Evolutionary conservation across 108 stramenopile species (phyloP).

Genomic region (Stephanodiscus triporus): DNA sequence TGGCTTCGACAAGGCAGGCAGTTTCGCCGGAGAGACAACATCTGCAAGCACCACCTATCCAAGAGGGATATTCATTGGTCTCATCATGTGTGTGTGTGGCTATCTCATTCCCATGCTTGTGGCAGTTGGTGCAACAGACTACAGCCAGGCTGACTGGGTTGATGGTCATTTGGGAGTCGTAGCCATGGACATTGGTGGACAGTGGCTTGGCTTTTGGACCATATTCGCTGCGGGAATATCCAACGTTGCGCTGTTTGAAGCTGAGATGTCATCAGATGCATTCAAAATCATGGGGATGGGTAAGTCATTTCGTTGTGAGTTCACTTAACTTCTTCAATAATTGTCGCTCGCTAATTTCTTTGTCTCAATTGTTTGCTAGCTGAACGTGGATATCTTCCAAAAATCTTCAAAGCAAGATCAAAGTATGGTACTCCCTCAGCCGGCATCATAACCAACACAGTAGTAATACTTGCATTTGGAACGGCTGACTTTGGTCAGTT

Average conservation of each 20-base stretch:
- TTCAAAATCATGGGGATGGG: conserved; percentile 95
- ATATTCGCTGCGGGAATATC: conserved; percentile 89
- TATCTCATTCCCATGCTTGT: conserved; percentile 86
- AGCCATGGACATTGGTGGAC: conserved; percentile 78
- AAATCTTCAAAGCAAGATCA: conserved; percentile 72
- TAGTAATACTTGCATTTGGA: conserved; percentile 75
- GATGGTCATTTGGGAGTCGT: conserved; percentile 89
- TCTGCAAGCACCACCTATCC: conserved; percentile 78
- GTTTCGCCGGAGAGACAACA: conserved; percentile 88
- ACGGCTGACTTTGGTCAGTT: conserved; percentile 76
- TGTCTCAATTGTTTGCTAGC: not conserved
- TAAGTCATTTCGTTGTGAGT: not conserved
- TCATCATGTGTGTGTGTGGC: conserved; percentile 65
- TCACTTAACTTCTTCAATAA: not conserved
- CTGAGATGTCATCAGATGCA: conserved; percentile 93
- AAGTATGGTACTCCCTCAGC: conserved; percentile 90
- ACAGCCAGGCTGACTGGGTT: conserved; percentile 66
- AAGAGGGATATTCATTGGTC: conserved; percentile 71
- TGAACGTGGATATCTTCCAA: conserved; percentile 87
- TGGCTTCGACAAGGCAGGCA: conserved; percentile 86
- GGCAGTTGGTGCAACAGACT: conserved; percentile 76
- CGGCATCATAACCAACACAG: conserved; percentile 81
- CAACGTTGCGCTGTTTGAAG: conserved; percentile 92
- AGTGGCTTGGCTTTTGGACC: conserved; percentile 93
- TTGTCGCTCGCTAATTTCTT: not conserved